Evolutionary conservation across 768 basidiomycete genomes (phyloP), one percentile per base, ranked within the genome.

Genomic region (Mycena venus): DNA sequence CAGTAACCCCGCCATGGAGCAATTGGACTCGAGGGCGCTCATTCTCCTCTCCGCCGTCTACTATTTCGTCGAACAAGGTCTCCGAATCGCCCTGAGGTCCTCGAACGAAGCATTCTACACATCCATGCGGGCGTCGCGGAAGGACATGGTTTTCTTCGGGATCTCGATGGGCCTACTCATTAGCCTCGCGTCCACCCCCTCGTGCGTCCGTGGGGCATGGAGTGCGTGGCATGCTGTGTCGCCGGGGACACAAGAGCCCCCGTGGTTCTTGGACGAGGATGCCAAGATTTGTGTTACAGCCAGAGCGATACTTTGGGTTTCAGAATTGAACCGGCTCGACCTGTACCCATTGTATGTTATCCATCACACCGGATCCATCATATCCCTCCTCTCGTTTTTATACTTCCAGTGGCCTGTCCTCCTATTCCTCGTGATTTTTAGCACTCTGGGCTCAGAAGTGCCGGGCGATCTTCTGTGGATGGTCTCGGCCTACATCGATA

Each of bases 101-200:
- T 61, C 1, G 49, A 40, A 58, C 27, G 29, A 32, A 25, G 42
- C 4, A 10, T 78, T 78, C 68, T 72, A 70, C 23, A n/a, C 55
- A 9, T 68, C 76, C 29, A 27, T 78, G n/a, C 64, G 65, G 51
- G 60, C 62, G 23, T 70, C 78, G 51, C 68, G 71, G 21, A 78
- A 78, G 68, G 78, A 78, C 34, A 55, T 60, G 34, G 73, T 77
- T n/a, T 78, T 77, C 61, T 77, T 72, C 25, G 76, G 76, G 34
- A 77, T 78, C 12, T 67, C 73, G 7, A 76, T 78, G 69, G 78
- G 78, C 9, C 70, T 76, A 19, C 68, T 77, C 58, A 77, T 78
- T n/a, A 72, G 66, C 55, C 68, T 78, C 11, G 58, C 63, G 11
- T 78, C 78, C 32, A 74, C 73, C 11, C 78, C 78, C 2, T 77